Percentiles rank a stretch among this genome's conserved stretches.
phyloP scores from a whole-genome alignment of 2,329 filamentous ascomycete genomes.

The Botrytis deweyae region DNA sequence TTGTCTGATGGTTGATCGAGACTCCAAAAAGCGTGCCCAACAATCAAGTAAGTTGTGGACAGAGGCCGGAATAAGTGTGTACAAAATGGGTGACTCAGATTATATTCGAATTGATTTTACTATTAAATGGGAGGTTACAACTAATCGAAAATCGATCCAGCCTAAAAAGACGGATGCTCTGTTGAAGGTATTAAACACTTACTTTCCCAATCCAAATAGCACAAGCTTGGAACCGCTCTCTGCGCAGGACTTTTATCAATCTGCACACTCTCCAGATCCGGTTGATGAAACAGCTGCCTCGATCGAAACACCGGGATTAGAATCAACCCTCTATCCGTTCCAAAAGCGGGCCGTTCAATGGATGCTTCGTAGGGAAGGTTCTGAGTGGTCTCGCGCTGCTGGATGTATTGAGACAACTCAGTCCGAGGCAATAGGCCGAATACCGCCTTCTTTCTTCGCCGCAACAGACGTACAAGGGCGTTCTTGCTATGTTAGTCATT shows the following conservation, averaged over 20 bases:
- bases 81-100: slow-evolving; percentile 28
- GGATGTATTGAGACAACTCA: slow-evolving; percentile 18
- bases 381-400: slow-evolving; percentile 44
- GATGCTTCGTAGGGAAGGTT: slow-evolving; percentile 66
- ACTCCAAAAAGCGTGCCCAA: slow-evolving; percentile 31
- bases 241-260: slow-evolving; percentile 65
- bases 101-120: slow-evolving; percentile 32
- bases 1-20: slow-evolving; percentile 29
- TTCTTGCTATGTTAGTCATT: slow-evolving; percentile 57
- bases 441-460: slow-evolving; percentile 45
- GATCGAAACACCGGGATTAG: slow-evolving; percentile 47
- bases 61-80: slow-evolving; percentile 31
- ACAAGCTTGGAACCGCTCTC: slow-evolving; percentile 41
- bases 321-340: slow-evolving; percentile 65
- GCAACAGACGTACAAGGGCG: slow-evolving; percentile 48
- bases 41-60: slow-evolving; percentile 35
- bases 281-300: slow-evolving; percentile 42
- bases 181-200: slow-evolving; percentile 33
- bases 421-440: not conserved
- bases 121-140: slow-evolving; percentile 38
- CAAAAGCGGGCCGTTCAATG: slow-evolving; percentile 70
- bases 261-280: slow-evolving; percentile 60
- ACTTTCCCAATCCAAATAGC: slow-evolving; percentile 34
- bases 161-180: slow-evolving; percentile 28
- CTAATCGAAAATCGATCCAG: slow-evolving; percentile 29